These are phyloP conservation scores for Hypocreales sp. DNA, from an alignment of 2,329 filamentous ascomycete species.

Conservation along the genomic window DNA sequence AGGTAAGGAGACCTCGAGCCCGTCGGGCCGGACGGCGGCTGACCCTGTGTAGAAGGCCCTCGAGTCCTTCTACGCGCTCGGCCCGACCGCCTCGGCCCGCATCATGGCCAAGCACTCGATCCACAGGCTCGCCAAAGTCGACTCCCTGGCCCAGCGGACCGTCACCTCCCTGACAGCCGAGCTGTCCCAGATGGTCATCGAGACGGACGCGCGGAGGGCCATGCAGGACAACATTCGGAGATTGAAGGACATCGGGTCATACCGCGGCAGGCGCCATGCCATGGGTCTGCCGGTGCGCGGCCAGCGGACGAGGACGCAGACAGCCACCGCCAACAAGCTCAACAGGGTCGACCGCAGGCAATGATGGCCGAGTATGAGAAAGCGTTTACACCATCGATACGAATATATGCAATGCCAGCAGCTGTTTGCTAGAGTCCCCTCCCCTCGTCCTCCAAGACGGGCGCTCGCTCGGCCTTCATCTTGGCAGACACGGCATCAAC, in stretches of 20 bases:
- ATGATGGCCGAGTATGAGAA: too few relatives aligned
- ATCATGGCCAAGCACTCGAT: slow-evolving; percentile 85
- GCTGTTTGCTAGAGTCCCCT: not conserved
- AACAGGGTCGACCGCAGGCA: slow-evolving; percentile 34
- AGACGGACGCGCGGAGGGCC: slow-evolving; percentile 68
- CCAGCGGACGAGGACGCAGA: slow-evolving; percentile 72
- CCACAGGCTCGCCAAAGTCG: slow-evolving; percentile 67
- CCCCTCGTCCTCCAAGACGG: slow-evolving; percentile 36
- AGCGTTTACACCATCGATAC: too few relatives aligned
- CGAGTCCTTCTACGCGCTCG: slow-evolving; percentile 75
- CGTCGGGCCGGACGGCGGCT: not conserved
- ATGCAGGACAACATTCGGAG: slow-evolving; percentile 75
- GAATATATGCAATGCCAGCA: too few relatives aligned
- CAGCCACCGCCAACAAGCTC: slow-evolving; percentile 42
- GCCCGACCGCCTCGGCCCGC: slow-evolving; percentile 49
- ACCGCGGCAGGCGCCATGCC: slow-evolving; percentile 78
- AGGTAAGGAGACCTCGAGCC: slow-evolving; percentile 34
- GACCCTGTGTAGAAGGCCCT: slow-evolving; percentile 45
- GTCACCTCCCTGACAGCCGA: slow-evolving; percentile 72
- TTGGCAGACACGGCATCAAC: slow-evolving; percentile 56
- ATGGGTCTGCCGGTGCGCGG: slow-evolving; percentile 85
- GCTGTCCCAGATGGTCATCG: slow-evolving; percentile 82
- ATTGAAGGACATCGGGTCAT: slow-evolving; percentile 79
- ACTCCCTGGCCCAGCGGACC: slow-evolving; percentile 58
- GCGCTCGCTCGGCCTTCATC: slow-evolving; percentile 43